Evolutionary conservation across 805 yeast species (phyloP), one percentile per base, ranked within the genome.

Genomic region (Kluyveromyces siamensis): DNA sequence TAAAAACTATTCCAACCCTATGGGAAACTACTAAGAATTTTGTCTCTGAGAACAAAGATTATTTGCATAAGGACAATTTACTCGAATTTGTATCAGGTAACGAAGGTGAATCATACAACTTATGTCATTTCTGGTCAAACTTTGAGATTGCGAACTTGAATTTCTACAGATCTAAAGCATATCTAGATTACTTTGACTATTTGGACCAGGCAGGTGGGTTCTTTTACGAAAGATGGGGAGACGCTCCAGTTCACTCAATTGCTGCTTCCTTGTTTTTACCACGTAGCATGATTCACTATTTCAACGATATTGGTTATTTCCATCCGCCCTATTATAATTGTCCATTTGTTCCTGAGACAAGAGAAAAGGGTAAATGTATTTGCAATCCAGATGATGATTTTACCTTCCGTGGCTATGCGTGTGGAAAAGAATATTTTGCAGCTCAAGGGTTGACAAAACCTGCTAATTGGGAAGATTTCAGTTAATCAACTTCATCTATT

Each of bases 221-320:
- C 71, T 88, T 84, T 71, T 88, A 87, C 66, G 89, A 85, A 72
- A 77, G 96, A 68, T 87, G 95, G 96, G 95, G 96, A 58, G 96
- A 87, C 67, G 96, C 95, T 27, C 96, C 96, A 36, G 83, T 87
- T 45, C 96, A 87, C 67, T 84, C 95, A 6, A 81, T 87, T 59
- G 96, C 93, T 33, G 96, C 87, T 18, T 72, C 93, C 5, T 70
- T 88, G 55, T 85, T 88, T 70, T 63, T 87, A 65, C 80, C 84
- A 48, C 79, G 76, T 63, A 80, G 78, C 52, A 72, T 82, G 60
- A 69, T 88, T 45, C 95, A 88, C 61, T 80, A 84, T 74, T 89
- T 89, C 63, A 84, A 79, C 51, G 95, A 87, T 60, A 77, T 87
- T 53, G 96, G 96, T 46, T 87, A 88, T 68, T 84, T 63, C 71